These are phyloP conservation scores for Paecilomyces sp. DNA, from an alignment of 2,329 filamentous ascomycete genomes.

Conservation along the genomic window DNA sequence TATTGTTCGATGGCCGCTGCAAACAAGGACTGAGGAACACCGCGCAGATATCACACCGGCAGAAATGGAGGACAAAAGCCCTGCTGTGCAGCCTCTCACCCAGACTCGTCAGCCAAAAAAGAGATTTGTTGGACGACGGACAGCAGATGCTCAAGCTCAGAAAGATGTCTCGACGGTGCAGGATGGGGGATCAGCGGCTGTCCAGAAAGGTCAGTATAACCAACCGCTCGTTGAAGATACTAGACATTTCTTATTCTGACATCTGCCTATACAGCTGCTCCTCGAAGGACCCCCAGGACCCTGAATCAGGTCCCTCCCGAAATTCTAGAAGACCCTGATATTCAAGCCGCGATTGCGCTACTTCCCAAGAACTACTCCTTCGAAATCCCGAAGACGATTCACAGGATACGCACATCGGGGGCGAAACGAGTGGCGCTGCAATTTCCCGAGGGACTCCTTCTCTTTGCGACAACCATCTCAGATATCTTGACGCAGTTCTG, in stretches of 20 bases:
- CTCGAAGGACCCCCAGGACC: conserved; percentile 67
- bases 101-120: conserved; percentile 69
- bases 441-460: conserved; percentile 87
- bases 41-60: not conserved
- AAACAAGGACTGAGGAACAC: not conserved
- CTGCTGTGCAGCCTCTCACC: conserved; percentile 19
- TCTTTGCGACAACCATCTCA: conserved; percentile 96
- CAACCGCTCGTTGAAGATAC: conserved; percentile 5
- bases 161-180: conserved; percentile 52
- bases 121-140: conserved; percentile 78
- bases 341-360: conserved; percentile 79
- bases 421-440: conserved; percentile 87
- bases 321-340: conserved; percentile 75
- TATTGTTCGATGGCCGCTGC: not conserved
- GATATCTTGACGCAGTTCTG: conserved; percentile 96
- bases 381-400: conserved; percentile 96
- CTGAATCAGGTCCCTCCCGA: conserved; percentile 85
- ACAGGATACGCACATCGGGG: conserved; percentile 73
- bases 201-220: conserved; percentile 30
- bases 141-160: conserved; percentile 52
- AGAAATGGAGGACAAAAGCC: conserved; percentile 9
- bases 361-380: conserved; percentile 97
- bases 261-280: conserved; percentile 48
- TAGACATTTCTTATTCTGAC: not conserved
- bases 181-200: conserved; percentile 54